Evolutionary conservation across 2,329 filamentous ascomycete species (phyloP).

Genomic region (Calonectria naviculata): DNA sequence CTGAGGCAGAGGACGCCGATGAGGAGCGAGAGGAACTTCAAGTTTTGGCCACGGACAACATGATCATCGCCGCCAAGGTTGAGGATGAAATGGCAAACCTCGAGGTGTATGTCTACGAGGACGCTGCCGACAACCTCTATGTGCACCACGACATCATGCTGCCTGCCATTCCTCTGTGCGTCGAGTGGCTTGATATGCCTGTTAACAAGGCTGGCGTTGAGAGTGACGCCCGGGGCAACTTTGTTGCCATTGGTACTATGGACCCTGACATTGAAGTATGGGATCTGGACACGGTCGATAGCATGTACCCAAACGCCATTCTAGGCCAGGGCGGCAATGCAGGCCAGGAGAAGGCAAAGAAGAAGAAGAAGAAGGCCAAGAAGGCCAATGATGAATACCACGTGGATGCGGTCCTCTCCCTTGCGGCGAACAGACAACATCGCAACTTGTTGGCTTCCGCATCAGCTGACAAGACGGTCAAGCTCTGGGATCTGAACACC

Average conservation of each 20-base stretch:
- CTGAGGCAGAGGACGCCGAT: constrained; percentile 76
- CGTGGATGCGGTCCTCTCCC: constrained; percentile 90
- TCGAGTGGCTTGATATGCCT: constrained; percentile 96
- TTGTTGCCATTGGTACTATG: constrained; percentile 95
- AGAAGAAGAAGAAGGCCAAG: constrained; percentile 88
- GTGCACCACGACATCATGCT: constrained; percentile 99
- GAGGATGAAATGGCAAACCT: constrained; percentile 97
- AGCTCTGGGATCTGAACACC: constrained; percentile 96
- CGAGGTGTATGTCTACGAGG: constrained; percentile 98
- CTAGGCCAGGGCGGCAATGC: constrained; percentile 77
- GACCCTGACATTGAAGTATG: constrained; percentile 99
- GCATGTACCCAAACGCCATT: constrained; percentile 98
- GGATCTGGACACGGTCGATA: constrained; percentile 95
- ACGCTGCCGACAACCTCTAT: constrained; percentile 94
- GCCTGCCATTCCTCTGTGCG: constrained; percentile 91
- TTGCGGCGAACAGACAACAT: constrained; percentile 93
- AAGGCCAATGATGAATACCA: constrained; percentile 94
- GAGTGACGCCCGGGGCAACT: constrained; percentile 81
- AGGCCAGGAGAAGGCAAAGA: constrained; percentile 67
- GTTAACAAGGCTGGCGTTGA: constrained; percentile 76
- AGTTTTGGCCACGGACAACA: constrained; percentile 91
- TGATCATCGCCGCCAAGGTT: constrained; percentile 91
- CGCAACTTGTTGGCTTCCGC: constrained; percentile 94
- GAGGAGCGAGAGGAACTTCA: constrained; percentile 95
- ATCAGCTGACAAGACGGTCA: constrained; percentile 96